Evolutionary conservation across 2,329 filamentous ascomycete genomes (phyloP).

Genomic region (Penicillium corylophilum): DNA sequence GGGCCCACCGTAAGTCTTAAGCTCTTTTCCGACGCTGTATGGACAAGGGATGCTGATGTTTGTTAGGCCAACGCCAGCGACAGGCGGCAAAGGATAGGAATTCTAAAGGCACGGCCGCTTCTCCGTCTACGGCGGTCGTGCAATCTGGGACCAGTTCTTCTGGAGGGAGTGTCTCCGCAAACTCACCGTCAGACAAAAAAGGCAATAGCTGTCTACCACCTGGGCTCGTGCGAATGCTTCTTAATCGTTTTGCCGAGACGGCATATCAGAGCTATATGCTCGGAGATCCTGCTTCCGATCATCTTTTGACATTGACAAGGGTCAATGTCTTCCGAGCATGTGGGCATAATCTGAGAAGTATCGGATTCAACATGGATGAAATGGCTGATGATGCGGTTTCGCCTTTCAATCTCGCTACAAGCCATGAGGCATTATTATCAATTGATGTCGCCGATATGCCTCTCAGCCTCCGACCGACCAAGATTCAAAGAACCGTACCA

Average conservation of each 20-base stretch:
- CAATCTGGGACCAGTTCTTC: neutral
- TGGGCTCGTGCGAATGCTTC: neutral
- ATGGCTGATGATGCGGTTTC: constrained; percentile 32
- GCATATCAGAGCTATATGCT: constrained; percentile 28
- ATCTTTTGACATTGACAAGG: constrained; percentile 34
- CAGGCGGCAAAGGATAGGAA: constrained; percentile 11
- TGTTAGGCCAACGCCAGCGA: constrained; percentile 24
- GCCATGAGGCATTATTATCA: neutral
- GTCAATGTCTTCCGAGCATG: constrained; percentile 39
- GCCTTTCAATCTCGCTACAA: constrained; percentile 19
- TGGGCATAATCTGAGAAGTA: constrained; percentile 26
- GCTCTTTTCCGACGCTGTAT: neutral
- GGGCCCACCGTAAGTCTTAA: constrained; percentile 25
- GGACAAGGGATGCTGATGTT: neutral
- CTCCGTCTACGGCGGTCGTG: constrained; percentile 2
- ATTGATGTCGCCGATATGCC: constrained; percentile 22
- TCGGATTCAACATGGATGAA: constrained; percentile 26
- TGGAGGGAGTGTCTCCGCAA: neutral
- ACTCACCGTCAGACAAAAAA: neutral
- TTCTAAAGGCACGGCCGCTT: constrained; percentile 10
- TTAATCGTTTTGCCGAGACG: constrained; percentile 19
- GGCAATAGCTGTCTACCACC: constrained; percentile 1
- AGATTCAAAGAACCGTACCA: constrained; percentile 34
- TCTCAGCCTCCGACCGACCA: constrained; percentile 37
- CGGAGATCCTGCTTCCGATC: constrained; percentile 29